Conservation (phyloP, 192 early-diverging fungal genomes). For the Allomyces arbusculus region DNA sequence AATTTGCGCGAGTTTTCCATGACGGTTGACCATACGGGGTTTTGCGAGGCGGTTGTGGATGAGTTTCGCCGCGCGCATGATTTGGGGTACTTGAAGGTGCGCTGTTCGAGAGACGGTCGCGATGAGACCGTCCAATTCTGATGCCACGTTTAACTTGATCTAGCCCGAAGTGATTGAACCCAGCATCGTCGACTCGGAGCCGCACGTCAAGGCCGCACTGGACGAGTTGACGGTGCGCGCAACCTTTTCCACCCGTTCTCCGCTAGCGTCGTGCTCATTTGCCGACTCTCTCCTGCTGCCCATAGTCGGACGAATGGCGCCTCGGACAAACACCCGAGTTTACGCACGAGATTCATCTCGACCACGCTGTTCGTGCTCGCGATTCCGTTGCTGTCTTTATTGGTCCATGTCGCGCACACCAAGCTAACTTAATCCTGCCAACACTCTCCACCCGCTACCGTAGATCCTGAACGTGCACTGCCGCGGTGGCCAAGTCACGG, state of each 20-base stretch:
- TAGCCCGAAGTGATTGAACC: neutral
- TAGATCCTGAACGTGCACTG: no score
- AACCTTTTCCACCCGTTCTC: neutral
- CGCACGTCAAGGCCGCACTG: conserved; percentile 2
- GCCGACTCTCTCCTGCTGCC: neutral
- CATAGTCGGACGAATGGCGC: conserved; percentile 1
- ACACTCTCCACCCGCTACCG: no score
- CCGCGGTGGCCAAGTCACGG: no score
- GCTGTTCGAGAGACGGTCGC: neutral
- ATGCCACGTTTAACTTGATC: neutral
- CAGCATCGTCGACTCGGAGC: neutral
- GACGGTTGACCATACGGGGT: conserved; percentile 60
- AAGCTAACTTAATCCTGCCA: no score
- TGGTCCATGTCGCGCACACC: no score
- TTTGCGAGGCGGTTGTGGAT: conserved; percentile 51
- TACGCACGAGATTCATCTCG: neutral
- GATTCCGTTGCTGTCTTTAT: no score
- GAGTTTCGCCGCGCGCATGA: conserved; percentile 50
- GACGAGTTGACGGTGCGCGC: conserved; percentile 10
- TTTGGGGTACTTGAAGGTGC: conserved; percentile 4
- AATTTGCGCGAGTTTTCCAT: conserved; percentile 58
- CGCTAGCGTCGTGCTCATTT: neutral
- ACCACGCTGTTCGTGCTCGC: no score
- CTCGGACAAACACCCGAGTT: conserved; percentile 4
- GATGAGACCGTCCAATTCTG: neutral